Evolutionary conservation across 805 yeast genomes (phyloP), one percentile per base, ranked within the genome.

Genomic region (Isabelozyma gotoi): DNA sequence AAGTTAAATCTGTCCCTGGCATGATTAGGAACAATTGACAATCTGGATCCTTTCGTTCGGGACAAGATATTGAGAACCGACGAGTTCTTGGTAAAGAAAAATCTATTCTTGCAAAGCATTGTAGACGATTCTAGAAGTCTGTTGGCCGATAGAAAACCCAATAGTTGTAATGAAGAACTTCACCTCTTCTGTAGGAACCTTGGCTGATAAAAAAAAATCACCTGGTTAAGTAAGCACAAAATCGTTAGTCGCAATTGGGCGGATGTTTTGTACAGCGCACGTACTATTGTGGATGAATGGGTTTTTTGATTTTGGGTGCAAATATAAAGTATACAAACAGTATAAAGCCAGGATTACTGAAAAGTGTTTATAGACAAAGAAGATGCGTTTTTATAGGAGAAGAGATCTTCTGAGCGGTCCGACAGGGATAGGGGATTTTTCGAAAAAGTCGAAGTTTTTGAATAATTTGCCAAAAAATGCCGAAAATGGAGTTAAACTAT

Each of bases 31-130:
- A 43, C 53, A 8, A 56, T 45, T 24, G 53, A 48, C 14, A 54
- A 43, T 20, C 62, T 42, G 17, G 47, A 40, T 16, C 50, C 53
- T 32, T 54, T 52, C 34, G 56, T 51, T 41, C 51, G 60, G 3
- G 57, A 47, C 19, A 65, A 45, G 10, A 56, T 67, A 47, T 62
- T 63, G 46, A 75, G 55, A 29, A 80, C 74, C 18, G 77, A 63
- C 3, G 77, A 53, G 62, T 82, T 82, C 56, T 70, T 73, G 47
- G 81, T 69, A 60, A 82, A 82, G 68, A 77, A 81, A 62, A 80
- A 78, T 68, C 77, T 76, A 5, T 82, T 67, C 55, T 73, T 74
- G 37, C 80, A 74, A 39, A 81, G 60, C 52, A 44, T 56, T 15
- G n/a, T 7, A 4, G 29, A n/a, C n/a, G n/a, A n/a, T n/a, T n/a